These are phyloP conservation scores for Cladosporium halotolerans DNA, from an alignment of 2,329 filamentous ascomycete species.

Conservation along the genomic window DNA sequence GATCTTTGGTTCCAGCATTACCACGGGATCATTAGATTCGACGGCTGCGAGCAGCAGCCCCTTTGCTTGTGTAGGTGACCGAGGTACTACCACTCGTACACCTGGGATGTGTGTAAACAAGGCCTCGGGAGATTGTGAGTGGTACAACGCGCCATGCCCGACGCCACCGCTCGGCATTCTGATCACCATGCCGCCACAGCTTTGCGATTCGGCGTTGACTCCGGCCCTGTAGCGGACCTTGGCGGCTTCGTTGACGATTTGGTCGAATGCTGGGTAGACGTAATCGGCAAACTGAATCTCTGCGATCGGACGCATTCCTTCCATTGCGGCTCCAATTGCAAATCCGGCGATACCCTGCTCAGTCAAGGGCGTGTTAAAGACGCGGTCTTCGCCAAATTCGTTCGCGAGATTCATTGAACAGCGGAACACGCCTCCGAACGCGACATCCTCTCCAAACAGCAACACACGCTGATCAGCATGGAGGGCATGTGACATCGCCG, in stretches of 20 bases:
- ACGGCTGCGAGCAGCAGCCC: conserved; percentile 74
- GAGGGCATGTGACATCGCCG: conserved; percentile 76
- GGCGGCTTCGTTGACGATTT: conserved; percentile 87
- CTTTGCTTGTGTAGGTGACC: conserved; percentile 82
- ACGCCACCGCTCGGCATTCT: conserved; percentile 88
- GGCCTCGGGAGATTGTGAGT: conserved; percentile 82
- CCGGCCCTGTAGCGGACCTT: conserved; percentile 77
- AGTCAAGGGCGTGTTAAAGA: conserved; percentile 92
- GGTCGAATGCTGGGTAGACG: conserved; percentile 86
- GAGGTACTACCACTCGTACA: conserved; percentile 75
- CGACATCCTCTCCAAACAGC: conserved; percentile 93
- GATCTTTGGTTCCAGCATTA: conserved; percentile 94
- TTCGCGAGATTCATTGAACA: conserved; percentile 73
- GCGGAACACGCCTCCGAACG: conserved; percentile 93
- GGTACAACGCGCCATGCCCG: conserved; percentile 81
- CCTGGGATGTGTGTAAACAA: conserved; percentile 86
- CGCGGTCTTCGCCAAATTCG: conserved; percentile 77
- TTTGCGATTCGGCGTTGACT: conserved; percentile 32
- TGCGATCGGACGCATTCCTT: conserved; percentile 87
- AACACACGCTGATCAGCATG: conserved; percentile 78
- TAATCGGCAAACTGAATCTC: conserved; percentile 97
- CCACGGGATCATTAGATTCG: conserved; percentile 72
- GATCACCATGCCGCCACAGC: conserved; percentile 71
- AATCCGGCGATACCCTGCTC: conserved; percentile 96
- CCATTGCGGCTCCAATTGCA: conserved; percentile 79